Base-by-base conservation (phyloP, 2,329 filamentous ascomycete species). In the Fusarium sp. region DNA sequence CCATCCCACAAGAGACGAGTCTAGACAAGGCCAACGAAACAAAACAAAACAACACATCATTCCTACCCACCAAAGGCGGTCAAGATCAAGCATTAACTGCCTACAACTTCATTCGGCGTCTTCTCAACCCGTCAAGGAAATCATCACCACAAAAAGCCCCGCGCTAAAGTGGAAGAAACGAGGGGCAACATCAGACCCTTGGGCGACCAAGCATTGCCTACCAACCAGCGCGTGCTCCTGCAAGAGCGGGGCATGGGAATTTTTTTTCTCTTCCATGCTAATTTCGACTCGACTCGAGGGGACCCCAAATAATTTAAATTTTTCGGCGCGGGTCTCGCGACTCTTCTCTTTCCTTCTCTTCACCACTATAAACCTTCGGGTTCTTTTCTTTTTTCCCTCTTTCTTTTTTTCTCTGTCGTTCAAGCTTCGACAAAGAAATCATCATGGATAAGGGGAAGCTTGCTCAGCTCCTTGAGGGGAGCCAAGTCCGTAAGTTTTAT, bases 381-480 rank as follows among this genome's bases (percentile, higher is more conserved):
- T 67, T 70, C 63, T 52, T 49, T 46, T 52, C 14, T n/a, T 49
- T 64, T 75, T 66, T 9, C 23, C 42, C 52, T 20, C 35, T 56
- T 70, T 67, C 49, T 64, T 67, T 53, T 45, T 65, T 71, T 74
- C 67, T 71, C 64, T 74, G 73, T 77, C 73, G 65, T 60, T 53
- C 55, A 27, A 61, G 64, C 60, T 63, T 60, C 71, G 74, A 64
- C 74, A 73, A 61, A 62, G 59, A 75, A 75, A 54, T 63, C 68
- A 61, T 56, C 70, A 84, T 84, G 82, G 83, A 84, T 73, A 84
- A 83, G 78, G 91, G 93, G 82, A 90, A 92, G 84, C 94, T 98
- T 81, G 88, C 96, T 75, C 88, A 92, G 85, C 90, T 97, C 84
- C 89, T 98, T 80, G 90, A 96, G 87, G 91, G 93, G 84, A 91